Evolutionary conservation across 2,329 filamentous ascomycete species (phyloP), one percentile per base, ranked within the genome.

Genomic region (Trichophyton schoenleinii): DNA sequence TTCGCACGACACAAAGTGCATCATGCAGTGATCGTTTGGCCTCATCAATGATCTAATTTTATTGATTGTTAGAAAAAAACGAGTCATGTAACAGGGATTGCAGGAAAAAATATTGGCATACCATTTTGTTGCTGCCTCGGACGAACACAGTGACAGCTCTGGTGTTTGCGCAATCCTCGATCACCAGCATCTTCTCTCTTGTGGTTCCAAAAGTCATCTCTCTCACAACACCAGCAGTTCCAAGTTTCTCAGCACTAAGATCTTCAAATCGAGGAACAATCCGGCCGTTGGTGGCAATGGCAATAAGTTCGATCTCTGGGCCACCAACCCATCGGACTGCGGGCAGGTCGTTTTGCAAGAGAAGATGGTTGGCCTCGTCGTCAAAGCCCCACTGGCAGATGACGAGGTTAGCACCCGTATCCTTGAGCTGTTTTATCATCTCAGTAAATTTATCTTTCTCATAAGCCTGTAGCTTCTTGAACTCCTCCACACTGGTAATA

Each of bases 361-460:
- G 83, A 63, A 99, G 79, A 76, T 99, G 94, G 79, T 99, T 99
- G 65, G 94, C 94, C 79, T 99, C 94, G 71, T 99, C 94, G 73
- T 99, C 94, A 72, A 99, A 99, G 67, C 94, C 94, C 94, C 95
- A 99, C 75, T 99, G 95, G 78, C 94, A 99, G 71, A 99, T 96
- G 66, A 91, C 94, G 64, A 99, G 82, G 78, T 99, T 99, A 66
- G 94, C 94, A 64, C 94, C 94, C 0, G 92, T 95, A 70, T 89
- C 89, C 80, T 99, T 99, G 80, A 99, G 94, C 77, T 96, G 89
- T 73, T 95, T 82, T 69, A 99, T 96, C 94, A 99, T 99, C 79
- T 97, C 92, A 63, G 89, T 83, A 73, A 99, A 99, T 79, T 97
- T 99, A 73, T 89, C 88, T 69, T 87, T 87, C 78, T 99, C 94